phyloP scores from a whole-genome alignment of 2,329 filamentous ascomycete species.

The Neophaeococcomyces mojaviensis region DNA sequence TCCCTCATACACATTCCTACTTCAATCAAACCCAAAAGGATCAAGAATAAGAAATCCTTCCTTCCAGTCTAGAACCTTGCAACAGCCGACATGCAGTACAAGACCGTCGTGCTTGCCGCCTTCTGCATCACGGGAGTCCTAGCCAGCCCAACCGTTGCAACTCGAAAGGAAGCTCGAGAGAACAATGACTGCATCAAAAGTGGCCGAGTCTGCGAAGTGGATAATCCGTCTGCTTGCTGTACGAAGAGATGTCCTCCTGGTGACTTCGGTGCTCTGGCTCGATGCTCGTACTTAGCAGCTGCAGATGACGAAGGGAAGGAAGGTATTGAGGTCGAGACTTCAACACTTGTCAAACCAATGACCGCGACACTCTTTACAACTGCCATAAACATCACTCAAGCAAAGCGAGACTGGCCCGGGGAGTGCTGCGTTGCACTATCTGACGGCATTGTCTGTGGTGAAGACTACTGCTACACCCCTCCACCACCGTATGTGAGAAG shows the following conservation, averaged over 20 bases:
- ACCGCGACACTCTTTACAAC: no score
- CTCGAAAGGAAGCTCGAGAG: background rate
- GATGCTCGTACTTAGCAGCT: no score
- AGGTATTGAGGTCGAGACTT: no score
- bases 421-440: no score
- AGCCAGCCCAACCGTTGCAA: background rate
- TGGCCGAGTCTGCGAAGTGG: background rate
- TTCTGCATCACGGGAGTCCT: background rate
- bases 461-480: background rate
- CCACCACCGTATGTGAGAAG: background rate
- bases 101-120: background rate
- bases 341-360: no score
- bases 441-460: background rate
- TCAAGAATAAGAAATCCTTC: background rate
- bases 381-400: background rate
- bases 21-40: background rate
- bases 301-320: no score
- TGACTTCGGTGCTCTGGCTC: no score
- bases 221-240: no score
- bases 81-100: slow-evolving; percentile 1
- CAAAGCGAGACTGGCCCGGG: background rate
- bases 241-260: no score
- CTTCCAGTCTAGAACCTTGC: background rate
- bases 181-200: background rate
- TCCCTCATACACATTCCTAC: no score